Conservation (phyloP, 768 basidiomycete species). For the Termitomyces sp. region DNA sequence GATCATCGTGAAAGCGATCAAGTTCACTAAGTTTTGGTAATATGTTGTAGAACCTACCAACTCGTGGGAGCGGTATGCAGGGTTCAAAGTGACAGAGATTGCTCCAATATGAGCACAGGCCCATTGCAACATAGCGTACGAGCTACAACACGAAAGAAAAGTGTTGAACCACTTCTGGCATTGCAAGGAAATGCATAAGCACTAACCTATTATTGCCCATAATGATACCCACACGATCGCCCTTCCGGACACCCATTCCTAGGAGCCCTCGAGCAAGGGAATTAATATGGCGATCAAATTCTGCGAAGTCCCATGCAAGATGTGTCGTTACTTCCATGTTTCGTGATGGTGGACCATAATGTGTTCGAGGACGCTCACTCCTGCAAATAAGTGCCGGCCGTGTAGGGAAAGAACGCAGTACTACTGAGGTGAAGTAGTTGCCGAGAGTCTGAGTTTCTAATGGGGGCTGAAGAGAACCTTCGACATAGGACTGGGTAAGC, state of each 20-base stretch:
- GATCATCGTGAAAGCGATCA: background rate
- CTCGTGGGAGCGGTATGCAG: slow-evolving; percentile 69
- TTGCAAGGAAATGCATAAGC: background rate
- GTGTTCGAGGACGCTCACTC: slow-evolving; percentile 48
- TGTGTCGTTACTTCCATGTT: slow-evolving; percentile 45
- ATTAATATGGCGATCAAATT: slow-evolving; percentile 61
- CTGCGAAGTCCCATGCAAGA: slow-evolving; percentile 70
- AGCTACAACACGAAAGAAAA: slow-evolving; percentile 29
- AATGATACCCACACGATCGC: slow-evolving; percentile 72
- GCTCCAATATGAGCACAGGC: slow-evolving; percentile 84
- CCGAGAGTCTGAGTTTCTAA: slow-evolving; percentile 52
- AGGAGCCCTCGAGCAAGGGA: slow-evolving; percentile 70
- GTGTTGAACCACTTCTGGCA: background rate
- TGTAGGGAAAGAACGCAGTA: slow-evolving; percentile 42
- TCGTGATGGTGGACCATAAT: slow-evolving; percentile 54
- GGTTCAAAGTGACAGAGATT: slow-evolving; percentile 78
- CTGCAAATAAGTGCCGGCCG: slow-evolving; percentile 63
- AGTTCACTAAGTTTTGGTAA: too few relatives aligned
- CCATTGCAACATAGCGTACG: slow-evolving; percentile 82
- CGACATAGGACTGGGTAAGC: slow-evolving; percentile 46
- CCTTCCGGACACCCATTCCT: slow-evolving; percentile 62
- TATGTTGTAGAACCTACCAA: slow-evolving; percentile 41
- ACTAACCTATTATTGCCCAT: slow-evolving; percentile 83
- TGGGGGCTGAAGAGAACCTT: slow-evolving; percentile 52
- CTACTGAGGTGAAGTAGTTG: slow-evolving; percentile 53